Percentiles rank a stretch among this genome's conserved stretches.
Conservation (phyloP, 106 monocot species). For the Chionographis japonica region DNA sequence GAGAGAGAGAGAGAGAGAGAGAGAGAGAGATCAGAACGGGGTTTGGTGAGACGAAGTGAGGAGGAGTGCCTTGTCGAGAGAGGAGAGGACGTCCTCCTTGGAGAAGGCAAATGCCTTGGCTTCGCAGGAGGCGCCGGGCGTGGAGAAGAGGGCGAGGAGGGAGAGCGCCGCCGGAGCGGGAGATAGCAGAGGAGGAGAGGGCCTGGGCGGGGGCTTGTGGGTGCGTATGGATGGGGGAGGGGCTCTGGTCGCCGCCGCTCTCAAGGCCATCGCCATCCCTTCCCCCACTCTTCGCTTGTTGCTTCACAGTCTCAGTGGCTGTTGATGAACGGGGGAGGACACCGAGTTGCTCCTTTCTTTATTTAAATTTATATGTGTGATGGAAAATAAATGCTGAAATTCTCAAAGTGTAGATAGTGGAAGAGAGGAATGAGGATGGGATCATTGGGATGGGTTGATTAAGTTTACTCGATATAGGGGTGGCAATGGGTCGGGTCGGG, state of each 20-base stretch:
- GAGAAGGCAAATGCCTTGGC: constrained; percentile 65
- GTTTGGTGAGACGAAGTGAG: not conserved
- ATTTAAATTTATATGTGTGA: too few relatives aligned
- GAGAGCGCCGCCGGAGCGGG: constrained; percentile 38
- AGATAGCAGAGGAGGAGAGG: constrained; percentile 13
- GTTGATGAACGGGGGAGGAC: too few relatives aligned
- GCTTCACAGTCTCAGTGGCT: not conserved
- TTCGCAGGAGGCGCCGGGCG: constrained; percentile 25
- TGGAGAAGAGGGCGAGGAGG: constrained; percentile 50
- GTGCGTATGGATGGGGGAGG: constrained; percentile 16
- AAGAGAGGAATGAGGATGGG: too few relatives aligned
- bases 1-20: not conserved
- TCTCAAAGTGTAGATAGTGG: too few relatives aligned
- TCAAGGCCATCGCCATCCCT: constrained; percentile 42
- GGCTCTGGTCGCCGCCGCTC: constrained; percentile 29
- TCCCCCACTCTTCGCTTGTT: not conserved
- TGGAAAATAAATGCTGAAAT: too few relatives aligned
- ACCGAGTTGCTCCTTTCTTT: too few relatives aligned
- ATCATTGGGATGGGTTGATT: too few relatives aligned
- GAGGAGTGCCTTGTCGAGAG: constrained; percentile 45
- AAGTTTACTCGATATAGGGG: too few relatives aligned
- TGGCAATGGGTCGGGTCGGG: too few relatives aligned
- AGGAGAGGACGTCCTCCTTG: constrained; percentile 69
- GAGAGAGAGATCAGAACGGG: not conserved
- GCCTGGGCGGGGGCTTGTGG: constrained; percentile 1